Conservation (phyloP, 1,284 basidiomycete species). For the Cryptococcus sp. region DNA sequence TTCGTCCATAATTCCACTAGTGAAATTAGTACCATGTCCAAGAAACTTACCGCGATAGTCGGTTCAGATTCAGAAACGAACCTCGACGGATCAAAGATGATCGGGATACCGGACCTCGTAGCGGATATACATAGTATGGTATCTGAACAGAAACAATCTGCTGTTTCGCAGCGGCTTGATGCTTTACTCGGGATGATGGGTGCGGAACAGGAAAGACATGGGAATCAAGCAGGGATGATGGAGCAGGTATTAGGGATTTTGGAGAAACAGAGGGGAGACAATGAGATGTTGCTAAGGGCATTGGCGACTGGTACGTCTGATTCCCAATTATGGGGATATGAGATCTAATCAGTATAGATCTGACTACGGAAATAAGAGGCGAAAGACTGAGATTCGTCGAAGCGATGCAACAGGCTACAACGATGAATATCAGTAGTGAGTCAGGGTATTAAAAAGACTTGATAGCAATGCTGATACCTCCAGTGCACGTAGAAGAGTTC, state of each 20-base stretch:
- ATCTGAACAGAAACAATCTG: constrained; percentile 34
- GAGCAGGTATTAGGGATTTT: constrained; percentile 60
- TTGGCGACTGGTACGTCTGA: constrained; percentile 58
- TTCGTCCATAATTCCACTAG: constrained; percentile 69
- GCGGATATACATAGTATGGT: constrained; percentile 40
- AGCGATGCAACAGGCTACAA: constrained; percentile 82
- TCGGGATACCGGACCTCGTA: constrained; percentile 24
- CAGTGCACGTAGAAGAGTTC: constrained; percentile 69
- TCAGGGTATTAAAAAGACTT: neutral
- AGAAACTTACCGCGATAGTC: constrained; percentile 59
- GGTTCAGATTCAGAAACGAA: constrained; percentile 39
- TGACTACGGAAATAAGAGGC: constrained; percentile 73
- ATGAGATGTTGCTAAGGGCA: constrained; percentile 61
- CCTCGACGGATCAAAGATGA: constrained; percentile 5
- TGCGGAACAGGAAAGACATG: constrained; percentile 31
- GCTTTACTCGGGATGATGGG: constrained; percentile 38
- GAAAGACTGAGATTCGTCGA: constrained; percentile 79
- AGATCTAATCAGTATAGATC: constrained; percentile 48
- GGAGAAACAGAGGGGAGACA: constrained; percentile 63
- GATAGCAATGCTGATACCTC: neutral
- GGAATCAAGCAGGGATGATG: constrained; percentile 36
- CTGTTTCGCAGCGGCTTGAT: constrained; percentile 36
- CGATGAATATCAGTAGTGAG: constrained; percentile 73
- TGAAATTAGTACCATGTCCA: constrained; percentile 62
- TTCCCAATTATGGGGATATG: neutral